phyloP scores from a whole-genome alignment of 495 filamentous ascomycete genomes.

The Lasiosphaeria ovina region DNA sequence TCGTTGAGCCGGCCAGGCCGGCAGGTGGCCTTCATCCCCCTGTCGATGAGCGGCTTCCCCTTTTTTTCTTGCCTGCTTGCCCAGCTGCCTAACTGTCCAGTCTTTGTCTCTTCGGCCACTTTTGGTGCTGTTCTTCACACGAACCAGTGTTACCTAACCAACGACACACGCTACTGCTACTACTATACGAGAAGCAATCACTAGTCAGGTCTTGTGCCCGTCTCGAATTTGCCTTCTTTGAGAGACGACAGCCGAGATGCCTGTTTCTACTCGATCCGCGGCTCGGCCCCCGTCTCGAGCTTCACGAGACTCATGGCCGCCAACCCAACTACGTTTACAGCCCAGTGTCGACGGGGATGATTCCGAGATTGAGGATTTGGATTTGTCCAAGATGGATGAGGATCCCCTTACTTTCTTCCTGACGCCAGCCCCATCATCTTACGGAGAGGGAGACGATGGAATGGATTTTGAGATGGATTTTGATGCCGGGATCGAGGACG shows the following conservation, averaged over 20 bases:
- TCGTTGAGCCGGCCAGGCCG: constrained; percentile 35
- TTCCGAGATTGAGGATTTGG: constrained; percentile 38
- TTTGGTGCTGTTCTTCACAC: neutral
- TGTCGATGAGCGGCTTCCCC: constrained; percentile 8
- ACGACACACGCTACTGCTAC: neutral
- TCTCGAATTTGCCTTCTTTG: neutral
- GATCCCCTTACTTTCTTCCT: constrained; percentile 51
- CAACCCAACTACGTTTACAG: constrained; percentile 33
- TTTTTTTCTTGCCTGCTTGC: neutral
- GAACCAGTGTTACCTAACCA: neutral
- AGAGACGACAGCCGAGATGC: constrained; percentile 5
- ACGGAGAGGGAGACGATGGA: constrained; percentile 36
- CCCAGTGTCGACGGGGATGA: constrained; percentile 38
- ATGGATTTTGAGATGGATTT: constrained; percentile 51
- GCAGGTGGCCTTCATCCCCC: constrained; percentile 17
- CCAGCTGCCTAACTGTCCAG: neutral
- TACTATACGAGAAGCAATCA: neutral
- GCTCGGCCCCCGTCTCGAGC: constrained; percentile 3
- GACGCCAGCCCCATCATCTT: constrained; percentile 38
- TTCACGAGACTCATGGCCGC: constrained; percentile 28
- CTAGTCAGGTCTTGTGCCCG: neutral
- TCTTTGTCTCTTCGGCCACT: no score
- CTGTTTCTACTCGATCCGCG: constrained; percentile 2
- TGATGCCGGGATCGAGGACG: constrained; percentile 51
- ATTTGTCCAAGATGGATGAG: constrained; percentile 38